These are phyloP conservation scores for Datura wrightii DNA, from an alignment of 257 asterid genomes.

Conservation along the genomic window DNA sequence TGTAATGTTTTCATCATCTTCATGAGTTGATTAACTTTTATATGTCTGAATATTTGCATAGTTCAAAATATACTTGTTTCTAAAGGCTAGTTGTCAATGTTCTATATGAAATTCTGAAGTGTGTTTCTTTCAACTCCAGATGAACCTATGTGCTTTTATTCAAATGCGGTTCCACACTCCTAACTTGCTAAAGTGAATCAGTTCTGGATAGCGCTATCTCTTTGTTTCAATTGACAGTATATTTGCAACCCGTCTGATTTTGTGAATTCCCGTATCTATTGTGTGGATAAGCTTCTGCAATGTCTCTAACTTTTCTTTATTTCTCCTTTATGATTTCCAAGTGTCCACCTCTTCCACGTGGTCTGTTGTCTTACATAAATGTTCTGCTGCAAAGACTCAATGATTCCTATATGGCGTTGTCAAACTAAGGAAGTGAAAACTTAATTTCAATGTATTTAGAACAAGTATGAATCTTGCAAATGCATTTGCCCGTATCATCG, in stretches of 20 bases:
- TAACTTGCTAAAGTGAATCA: not conserved
- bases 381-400: not conserved
- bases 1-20: not conserved
- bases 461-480: constrained; percentile 12
- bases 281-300: not conserved
- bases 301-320: not conserved
- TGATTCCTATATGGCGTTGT: not conserved
- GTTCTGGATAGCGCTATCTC: constrained; percentile 3
- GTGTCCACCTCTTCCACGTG: not conserved
- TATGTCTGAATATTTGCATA: not conserved
- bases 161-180: not conserved
- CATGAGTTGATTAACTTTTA: not conserved
- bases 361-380: not conserved
- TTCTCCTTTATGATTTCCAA: not conserved
- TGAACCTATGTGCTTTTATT: not conserved
- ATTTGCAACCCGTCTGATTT: constrained; percentile 13
- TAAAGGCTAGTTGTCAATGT: not conserved
- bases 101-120: not conserved
- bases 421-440: constrained; percentile 9
- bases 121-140: not conserved
- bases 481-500: not conserved
- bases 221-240: not conserved
- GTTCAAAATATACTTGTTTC: not conserved
- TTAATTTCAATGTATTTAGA: not conserved
- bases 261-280: not conserved